A percentile compares a stretch with the other conserved stretches of the same genome.
Conservation (phyloP, 1,139 yeast species). For the Magnusiomyces tetraspermus region DNA sequence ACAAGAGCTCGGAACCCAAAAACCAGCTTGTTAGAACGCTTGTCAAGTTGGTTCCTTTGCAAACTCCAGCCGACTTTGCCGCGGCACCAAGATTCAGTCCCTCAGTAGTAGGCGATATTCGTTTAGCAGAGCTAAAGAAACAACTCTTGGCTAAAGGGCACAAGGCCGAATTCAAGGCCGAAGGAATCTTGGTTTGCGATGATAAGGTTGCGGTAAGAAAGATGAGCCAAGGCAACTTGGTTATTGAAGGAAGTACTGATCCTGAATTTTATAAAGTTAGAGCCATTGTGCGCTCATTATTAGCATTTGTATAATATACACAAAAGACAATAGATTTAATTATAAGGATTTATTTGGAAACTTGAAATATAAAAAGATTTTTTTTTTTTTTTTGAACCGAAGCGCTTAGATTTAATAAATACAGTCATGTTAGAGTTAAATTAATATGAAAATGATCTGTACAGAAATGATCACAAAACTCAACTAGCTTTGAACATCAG, state of each 20-base stretch:
- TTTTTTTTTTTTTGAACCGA: too few species aligned
- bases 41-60: constrained; percentile 22
- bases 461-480: too few species aligned
- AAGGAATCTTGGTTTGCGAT: constrained; percentile 83
- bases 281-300: constrained; percentile 61
- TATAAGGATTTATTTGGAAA: too few species aligned
- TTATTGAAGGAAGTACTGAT: constrained; percentile 75
- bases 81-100: constrained; percentile 33
- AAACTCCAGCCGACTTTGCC: constrained; percentile 26
- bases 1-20: background rate
- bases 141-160: constrained; percentile 48
- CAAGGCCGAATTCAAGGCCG: constrained; percentile 83
- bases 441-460: too few species aligned
- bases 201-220: constrained; percentile 68
- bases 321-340: too few species aligned
- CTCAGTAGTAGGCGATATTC: constrained; percentile 80
- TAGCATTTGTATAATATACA: constrained; percentile 52
- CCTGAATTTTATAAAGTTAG: constrained; percentile 73
- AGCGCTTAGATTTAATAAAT: too few species aligned
- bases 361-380: too few species aligned
- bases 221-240: constrained; percentile 68
- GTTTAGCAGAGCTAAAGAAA: constrained; percentile 70
- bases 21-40: background rate
- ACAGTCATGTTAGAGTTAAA: too few species aligned
- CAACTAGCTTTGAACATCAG: too few species aligned